phyloP scores from a whole-genome alignment of 31 red algal genomes.

The Bonnemaisonia californica region DNA sequence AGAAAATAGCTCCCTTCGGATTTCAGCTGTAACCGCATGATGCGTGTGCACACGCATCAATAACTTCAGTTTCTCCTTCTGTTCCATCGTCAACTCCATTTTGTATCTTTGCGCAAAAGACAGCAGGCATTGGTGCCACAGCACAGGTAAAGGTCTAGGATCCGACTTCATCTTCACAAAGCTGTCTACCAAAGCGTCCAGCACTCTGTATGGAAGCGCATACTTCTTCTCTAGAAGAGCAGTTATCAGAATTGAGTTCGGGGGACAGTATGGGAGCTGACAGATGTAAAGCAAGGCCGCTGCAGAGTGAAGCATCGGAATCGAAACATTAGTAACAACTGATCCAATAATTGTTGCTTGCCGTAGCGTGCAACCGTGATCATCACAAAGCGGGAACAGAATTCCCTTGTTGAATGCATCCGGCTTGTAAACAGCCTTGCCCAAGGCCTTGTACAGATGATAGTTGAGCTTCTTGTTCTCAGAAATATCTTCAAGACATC shows the following conservation, averaged over 20 bases:
- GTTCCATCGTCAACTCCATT: constrained; percentile 73
- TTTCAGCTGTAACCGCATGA: constrained; percentile 84
- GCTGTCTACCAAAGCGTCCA: constrained; percentile 84
- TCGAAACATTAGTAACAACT: constrained; percentile 73
- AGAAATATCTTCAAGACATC: constrained; percentile 85
- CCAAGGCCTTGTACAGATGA: constrained; percentile 88
- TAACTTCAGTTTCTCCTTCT: constrained; percentile 82
- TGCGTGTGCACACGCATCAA: constrained; percentile 84
- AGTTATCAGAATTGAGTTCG: constrained; percentile 78
- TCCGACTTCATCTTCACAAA: constrained; percentile 77
- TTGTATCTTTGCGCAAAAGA: constrained; percentile 90
- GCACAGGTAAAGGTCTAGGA: constrained; percentile 59
- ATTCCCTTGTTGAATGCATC: constrained; percentile 97
- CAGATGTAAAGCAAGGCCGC: constrained; percentile 82
- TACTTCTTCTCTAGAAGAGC: constrained; percentile 97
- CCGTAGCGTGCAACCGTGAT: constrained; percentile 68
- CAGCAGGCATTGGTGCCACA: constrained; percentile 91
- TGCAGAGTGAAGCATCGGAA: constrained; percentile 98
- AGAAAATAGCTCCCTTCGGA: constrained; percentile 88
- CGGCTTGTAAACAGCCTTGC: constrained; percentile 96
- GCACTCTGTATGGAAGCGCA: constrained; percentile 84
- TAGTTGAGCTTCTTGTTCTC: constrained; percentile 94
- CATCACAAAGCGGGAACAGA: constrained; percentile 85
- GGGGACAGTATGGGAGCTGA: constrained; percentile 72
- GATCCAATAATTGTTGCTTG: constrained; percentile 91